A percentile compares a stretch with the other conserved stretches of the same genome.
Evolutionary conservation across 257 asterid species (phyloP).

Genomic region (Rauvolfia tetraphylla): DNA sequence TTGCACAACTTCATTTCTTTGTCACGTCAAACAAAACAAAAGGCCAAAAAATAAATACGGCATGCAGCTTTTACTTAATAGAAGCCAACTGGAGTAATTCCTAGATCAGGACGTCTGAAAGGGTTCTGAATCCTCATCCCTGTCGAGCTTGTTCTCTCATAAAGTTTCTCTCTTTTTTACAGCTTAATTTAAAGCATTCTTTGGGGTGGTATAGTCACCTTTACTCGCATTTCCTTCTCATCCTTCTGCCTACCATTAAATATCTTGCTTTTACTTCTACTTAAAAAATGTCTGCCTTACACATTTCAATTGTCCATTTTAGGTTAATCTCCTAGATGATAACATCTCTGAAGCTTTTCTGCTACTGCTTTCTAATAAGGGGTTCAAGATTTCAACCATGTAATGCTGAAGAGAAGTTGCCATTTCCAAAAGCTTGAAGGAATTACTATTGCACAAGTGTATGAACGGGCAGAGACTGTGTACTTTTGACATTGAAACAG

Average conservation of each 20-base stretch:
- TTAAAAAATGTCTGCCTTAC: not conserved
- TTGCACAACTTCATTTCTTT: slow-evolving; percentile 19
- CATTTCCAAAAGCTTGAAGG: not conserved
- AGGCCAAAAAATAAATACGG: slow-evolving; percentile 20
- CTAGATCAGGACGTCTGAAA: slow-evolving; percentile 5
- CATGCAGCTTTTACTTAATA: slow-evolving; percentile 21
- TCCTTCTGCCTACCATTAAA: not conserved
- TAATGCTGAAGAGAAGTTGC: not conserved
- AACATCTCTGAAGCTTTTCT: no score
- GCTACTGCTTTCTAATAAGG: not conserved
- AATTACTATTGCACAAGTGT: not conserved
- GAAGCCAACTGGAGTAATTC: slow-evolving; percentile 28
- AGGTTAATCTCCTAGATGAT: no score
- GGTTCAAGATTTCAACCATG: not conserved
- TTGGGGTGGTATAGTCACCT: not conserved
- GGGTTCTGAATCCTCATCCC: not conserved
- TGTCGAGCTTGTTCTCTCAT: slow-evolving; percentile 2
- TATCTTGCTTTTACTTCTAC: not conserved
- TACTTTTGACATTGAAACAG: not conserved
- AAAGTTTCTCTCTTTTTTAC: not conserved
- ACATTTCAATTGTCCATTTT: no score
- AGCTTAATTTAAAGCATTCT: not conserved
- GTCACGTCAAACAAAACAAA: slow-evolving; percentile 33
- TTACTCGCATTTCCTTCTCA: not conserved
- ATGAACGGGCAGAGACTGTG: not conserved